Base-by-base conservation (phyloP, 495 filamentous ascomycete species). In the Neurospora sp. region DNA sequence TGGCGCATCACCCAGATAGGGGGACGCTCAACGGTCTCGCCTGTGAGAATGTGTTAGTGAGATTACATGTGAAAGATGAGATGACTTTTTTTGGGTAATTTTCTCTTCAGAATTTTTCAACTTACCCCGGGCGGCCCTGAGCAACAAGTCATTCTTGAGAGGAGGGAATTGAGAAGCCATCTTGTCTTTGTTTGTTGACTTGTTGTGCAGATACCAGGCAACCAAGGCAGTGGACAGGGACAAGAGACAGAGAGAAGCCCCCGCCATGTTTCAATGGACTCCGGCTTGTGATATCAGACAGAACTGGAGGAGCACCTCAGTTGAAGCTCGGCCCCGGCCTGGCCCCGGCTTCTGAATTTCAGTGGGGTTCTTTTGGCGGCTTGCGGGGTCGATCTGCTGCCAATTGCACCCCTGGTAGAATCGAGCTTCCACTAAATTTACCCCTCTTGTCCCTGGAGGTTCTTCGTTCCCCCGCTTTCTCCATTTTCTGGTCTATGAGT, bases 1-100 rank as follows among this genome's bases (percentile, higher is more conserved):
- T 98, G 96, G 82, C 96, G 92, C 96, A 99, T 98, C 78, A 98
- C 93, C 96, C 96, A 99, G 83, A 96, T 92, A 69, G 96, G 96
- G 72, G 96, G 90, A 71, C 95, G 90, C 79, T 97, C 93, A 73
- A 98, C 93, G 78, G 89, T 89, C 83, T 97, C 87, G 78, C 94
- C 95, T 97, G 54, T n/a, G 54, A 18, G 54, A 66, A 4, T 31
- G 54, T 66, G 54, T 66, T 66, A 66, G 54, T 66, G 23, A 35
- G 54, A 66, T 62, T 35, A 0, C 54, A 62, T 62, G 27, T 62
- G 54, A 62, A 35, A 59, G n/a, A 14, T 59, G 48, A 16, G 48
- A 16, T 59, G 23, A 31, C 23, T 59, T 5, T 59, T 20, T 48
- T 46, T 4, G n/a, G 40, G 42, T n/a, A 8, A 46, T 46, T n/a